These are phyloP conservation scores for Cercophora scortea DNA, from an alignment of 495 filamentous ascomycete species.

Conservation along the genomic window DNA sequence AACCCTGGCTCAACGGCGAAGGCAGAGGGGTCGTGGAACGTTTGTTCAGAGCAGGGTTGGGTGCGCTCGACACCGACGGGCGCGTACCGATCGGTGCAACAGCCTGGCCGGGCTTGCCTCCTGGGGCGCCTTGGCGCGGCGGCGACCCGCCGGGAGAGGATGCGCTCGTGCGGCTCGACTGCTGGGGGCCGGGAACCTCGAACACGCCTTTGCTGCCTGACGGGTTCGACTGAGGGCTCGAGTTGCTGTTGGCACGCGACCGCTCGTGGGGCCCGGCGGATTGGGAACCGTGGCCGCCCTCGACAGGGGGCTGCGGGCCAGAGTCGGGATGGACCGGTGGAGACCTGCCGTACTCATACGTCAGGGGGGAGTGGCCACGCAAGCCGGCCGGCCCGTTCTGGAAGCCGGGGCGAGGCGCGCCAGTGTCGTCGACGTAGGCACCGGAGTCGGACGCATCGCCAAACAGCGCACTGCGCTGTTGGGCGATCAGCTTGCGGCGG, in stretches of 20 bases:
- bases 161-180: conserved; percentile 76
- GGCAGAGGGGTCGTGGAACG: conserved; percentile 84
- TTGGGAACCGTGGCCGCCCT: conserved; percentile 30
- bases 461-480: conserved; percentile 88
- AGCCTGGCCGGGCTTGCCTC: conserved; percentile 33
- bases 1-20: conserved; percentile 78
- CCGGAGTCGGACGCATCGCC: conserved; percentile 59
- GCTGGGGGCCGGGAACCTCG: conserved; percentile 57
- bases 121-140: conserved; percentile 54
- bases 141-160: conserved; percentile 89
- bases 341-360: conserved; percentile 39
- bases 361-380: conserved; percentile 50
- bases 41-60: conserved; percentile 71
- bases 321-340: conserved; percentile 32
- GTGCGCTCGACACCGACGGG: conserved; percentile 47
- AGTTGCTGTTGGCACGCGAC: conserved; percentile 80
- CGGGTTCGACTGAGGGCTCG: conserved; percentile 64
- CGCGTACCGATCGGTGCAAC: conserved; percentile 94
- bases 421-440: conserved; percentile 56
- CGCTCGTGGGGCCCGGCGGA: conserved; percentile 50
- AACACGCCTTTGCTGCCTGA: conserved; percentile 58
- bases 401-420: conserved; percentile 38
- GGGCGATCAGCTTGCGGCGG: conserved; percentile 89
- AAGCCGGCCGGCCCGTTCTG: conserved; percentile 34
- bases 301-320: conserved; percentile 44